Evolutionary conservation across 2,329 filamentous ascomycete genomes (phyloP).

Genomic region (Colletotrichum eremochloae): DNA sequence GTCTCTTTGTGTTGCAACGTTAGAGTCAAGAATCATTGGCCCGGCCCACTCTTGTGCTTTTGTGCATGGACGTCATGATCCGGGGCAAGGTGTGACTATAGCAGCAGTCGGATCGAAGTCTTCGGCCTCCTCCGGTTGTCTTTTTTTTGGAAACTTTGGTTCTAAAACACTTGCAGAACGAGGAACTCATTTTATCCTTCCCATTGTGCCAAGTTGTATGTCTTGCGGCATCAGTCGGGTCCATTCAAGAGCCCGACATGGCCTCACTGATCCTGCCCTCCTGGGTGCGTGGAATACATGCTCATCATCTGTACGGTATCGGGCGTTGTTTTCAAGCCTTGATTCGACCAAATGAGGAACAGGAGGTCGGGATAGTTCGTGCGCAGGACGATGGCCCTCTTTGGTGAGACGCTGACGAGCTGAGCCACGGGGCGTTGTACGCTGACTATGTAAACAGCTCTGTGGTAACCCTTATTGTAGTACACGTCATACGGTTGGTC

Average conservation of each 20-base stretch:
- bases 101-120: constrained; percentile 33
- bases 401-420: background rate
- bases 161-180: background rate
- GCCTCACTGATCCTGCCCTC: background rate
- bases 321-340: background rate
- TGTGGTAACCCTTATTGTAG: background rate
- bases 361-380: background rate
- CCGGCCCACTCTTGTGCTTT: background rate
- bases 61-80: constrained; percentile 29
- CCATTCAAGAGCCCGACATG: background rate
- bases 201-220: background rate
- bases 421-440: background rate
- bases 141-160: background rate
- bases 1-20: background rate
- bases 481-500: background rate
- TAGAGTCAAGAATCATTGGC: background rate
- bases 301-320: background rate
- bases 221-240: background rate
- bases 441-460: background rate
- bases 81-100: constrained; percentile 29
- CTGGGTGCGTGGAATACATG: background rate
- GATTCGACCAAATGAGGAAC: background rate
- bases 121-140: background rate
- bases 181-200: background rate
- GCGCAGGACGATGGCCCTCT: background rate